These are phyloP conservation scores for Orobanche coerulescens DNA, from an alignment of 257 asterid species.

Conservation along the genomic window DNA sequence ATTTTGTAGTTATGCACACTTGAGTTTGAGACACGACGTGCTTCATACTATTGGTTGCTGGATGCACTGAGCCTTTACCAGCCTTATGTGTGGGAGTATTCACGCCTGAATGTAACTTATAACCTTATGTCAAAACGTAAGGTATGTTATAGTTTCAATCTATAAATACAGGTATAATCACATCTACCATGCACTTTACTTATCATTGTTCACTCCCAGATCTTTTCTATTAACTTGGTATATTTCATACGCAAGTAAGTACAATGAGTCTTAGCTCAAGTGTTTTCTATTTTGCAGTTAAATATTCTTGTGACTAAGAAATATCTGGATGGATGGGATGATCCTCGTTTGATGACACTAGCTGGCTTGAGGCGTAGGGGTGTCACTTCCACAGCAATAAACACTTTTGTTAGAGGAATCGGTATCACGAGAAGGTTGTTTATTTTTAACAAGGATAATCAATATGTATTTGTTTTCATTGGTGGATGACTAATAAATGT, in stretches of 20 bases:
- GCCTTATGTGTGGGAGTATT: conserved; percentile 87
- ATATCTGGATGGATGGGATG: conserved; percentile 94
- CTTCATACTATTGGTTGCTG: conserved; percentile 86
- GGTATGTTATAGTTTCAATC: conserved; percentile 40
- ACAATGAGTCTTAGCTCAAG: too few relatives aligned
- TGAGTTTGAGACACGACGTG: conserved; percentile 89
- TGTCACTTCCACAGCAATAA: conserved; percentile 73
- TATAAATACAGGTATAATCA: too few relatives aligned
- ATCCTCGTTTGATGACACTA: conserved; percentile 89
- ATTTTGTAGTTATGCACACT: conserved; percentile 94
- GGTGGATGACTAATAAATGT: too few relatives aligned
- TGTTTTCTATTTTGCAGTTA: conserved; percentile 68
- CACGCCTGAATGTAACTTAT: conserved; percentile 68
- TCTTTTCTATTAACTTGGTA: too few relatives aligned
- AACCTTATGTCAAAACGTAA: conserved; percentile 92
- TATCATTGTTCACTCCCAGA: too few relatives aligned
- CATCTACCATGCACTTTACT: too few relatives aligned
- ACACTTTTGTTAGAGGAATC: conserved; percentile 81
- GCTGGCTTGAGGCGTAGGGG: conserved; percentile 95
- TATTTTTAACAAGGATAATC: neutral
- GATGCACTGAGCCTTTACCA: conserved; percentile 68
- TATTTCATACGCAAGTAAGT: too few relatives aligned
- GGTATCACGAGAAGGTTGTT: conserved; percentile 86
- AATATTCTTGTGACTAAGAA: conserved; percentile 83
- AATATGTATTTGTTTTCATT: too few relatives aligned